Evolutionary conservation across 2,329 filamentous ascomycete genomes (phyloP).

Genomic region (Phaeosphaeria sp.): DNA sequence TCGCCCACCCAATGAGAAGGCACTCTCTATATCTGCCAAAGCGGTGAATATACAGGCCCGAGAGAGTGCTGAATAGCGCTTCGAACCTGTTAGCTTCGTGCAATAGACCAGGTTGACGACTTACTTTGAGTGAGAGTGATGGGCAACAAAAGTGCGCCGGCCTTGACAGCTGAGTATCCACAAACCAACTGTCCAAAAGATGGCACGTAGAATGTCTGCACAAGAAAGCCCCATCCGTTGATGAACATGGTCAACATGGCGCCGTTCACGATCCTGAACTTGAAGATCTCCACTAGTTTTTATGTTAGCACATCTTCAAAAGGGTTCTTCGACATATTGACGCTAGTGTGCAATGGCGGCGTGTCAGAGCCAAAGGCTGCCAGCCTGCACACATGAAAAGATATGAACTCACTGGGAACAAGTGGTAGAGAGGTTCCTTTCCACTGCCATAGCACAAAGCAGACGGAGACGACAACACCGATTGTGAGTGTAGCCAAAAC

Average conservation of each 20-base stretch:
- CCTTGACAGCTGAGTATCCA: constrained; percentile 55
- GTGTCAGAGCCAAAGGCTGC: no score
- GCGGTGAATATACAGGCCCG: constrained; percentile 25
- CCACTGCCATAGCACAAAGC: constrained; percentile 65
- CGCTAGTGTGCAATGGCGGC: no score
- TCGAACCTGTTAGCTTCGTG: not conserved
- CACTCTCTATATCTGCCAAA: constrained; percentile 28
- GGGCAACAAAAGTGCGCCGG: constrained; percentile 60
- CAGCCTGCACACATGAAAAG: no score
- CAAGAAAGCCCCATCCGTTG: constrained; percentile 66
- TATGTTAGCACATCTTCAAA: not conserved
- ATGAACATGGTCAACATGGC: constrained; percentile 57
- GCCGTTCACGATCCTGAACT: constrained; percentile 23
- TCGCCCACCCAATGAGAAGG: constrained; percentile 25
- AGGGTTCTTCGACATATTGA: not conserved
- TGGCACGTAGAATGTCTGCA: constrained; percentile 67
- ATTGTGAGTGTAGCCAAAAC: constrained; percentile 60
- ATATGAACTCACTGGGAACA: constrained; percentile 56
- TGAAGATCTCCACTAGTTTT: constrained; percentile 22
- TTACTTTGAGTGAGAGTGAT: constrained; percentile 49
- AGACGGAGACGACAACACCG: constrained; percentile 56
- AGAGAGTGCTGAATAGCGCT: constrained; percentile 30
- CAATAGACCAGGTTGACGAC: not conserved
- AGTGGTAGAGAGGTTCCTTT: constrained; percentile 64
- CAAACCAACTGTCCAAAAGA: constrained; percentile 68